Evolutionary conservation across 495 filamentous ascomycete genomes (phyloP), one percentile per base, ranked within the genome.

Genomic region (Penicillium simplicissimum): DNA sequence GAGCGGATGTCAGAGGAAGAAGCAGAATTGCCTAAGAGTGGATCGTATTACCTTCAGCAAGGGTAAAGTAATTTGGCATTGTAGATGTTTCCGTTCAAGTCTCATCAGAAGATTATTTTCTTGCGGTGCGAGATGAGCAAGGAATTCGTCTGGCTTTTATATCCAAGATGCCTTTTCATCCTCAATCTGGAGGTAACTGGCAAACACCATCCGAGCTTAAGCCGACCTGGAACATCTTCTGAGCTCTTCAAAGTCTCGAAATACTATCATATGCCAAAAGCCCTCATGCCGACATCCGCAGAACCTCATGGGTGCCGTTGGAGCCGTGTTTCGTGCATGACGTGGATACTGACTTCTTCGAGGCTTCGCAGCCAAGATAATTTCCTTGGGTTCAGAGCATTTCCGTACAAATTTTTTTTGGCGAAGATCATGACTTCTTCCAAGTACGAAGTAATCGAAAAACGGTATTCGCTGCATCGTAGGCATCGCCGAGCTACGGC

Each of bases 41-140:
- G 13, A 31, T 21, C 4, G 55, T 17, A 34, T 13, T 63, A 71
- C 68, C 68, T 60, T 71, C 68, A 1, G 68, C 68, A 25, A 71
- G 52, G 0, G 68, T 71, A 25, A 66, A 71, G 15, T 19, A 17
- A 21, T 7, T 43, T 8, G 40, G 17, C 40, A 43, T 43, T 21
- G 17, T 1, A n/a, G 8, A 19, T 3, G 9, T 42, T 43, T 14
- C 3, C 19, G 9, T 10, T 17, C 15, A 40, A 40, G 1, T 40
- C 11, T 15, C 3, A 14, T 11, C 5, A 42, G 13, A 42, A 4
- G 6, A 8, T 14, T 5, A n/a, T n/a, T 43, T 7, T 10, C 19
- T 42, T 42, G 38, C 8, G 9, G 7, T 17, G 19, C 19, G 1
- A 19, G 8, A 8, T 21, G 40, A n/a, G 40, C 0, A 21, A 9